Conservation (phyloP, 1,139 yeast species). For the Saccharomycopsis hybrid region DNA sequence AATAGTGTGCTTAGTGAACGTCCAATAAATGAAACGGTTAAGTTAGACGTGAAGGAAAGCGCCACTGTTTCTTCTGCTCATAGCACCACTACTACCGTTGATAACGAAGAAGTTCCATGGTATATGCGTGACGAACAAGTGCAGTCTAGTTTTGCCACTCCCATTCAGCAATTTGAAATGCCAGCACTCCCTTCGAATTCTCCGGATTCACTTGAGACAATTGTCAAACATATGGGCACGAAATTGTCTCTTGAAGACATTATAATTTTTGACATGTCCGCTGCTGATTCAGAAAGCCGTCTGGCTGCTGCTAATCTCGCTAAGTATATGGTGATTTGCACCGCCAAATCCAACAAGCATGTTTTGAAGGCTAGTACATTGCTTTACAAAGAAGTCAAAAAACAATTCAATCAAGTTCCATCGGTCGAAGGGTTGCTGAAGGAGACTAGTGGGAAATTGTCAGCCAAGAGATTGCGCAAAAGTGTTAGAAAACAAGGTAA, state of each 20-base stretch:
- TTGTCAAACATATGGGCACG: slow-evolving; percentile 43
- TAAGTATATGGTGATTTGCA: slow-evolving; percentile 55
- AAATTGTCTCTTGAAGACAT: slow-evolving; percentile 65
- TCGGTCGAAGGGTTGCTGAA: slow-evolving; percentile 68
- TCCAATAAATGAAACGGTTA: too few relatives aligned
- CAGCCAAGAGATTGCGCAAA: slow-evolving; percentile 56
- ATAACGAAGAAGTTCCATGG: slow-evolving; percentile 50
- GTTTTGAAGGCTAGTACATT: slow-evolving; percentile 64
- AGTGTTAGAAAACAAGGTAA: slow-evolving; percentile 48
- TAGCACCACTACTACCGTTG: too few relatives aligned
- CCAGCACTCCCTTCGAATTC: slow-evolving; percentile 50
- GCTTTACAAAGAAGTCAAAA: slow-evolving; percentile 43
- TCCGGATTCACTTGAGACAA: slow-evolving; percentile 43
- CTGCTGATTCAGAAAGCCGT: slow-evolving; percentile 40
- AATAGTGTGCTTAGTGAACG: too few relatives aligned
- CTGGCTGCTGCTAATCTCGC: slow-evolving; percentile 35
- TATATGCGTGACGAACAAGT: slow-evolving; percentile 51
- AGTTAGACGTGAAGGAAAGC: too few relatives aligned
- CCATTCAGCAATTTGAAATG: slow-evolving; percentile 31
- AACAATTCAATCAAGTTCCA: slow-evolving; percentile 39
- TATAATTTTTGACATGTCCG: slow-evolving; percentile 49
- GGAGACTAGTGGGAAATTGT: slow-evolving; percentile 49
- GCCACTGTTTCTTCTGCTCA: too few relatives aligned
- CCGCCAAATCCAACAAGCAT: slow-evolving; percentile 78
- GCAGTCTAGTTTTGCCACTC: slow-evolving; percentile 23